These are phyloP conservation scores for Novymonas esmeraldas DNA, from an alignment of 208 protist species.

Conservation along the genomic window DNA sequence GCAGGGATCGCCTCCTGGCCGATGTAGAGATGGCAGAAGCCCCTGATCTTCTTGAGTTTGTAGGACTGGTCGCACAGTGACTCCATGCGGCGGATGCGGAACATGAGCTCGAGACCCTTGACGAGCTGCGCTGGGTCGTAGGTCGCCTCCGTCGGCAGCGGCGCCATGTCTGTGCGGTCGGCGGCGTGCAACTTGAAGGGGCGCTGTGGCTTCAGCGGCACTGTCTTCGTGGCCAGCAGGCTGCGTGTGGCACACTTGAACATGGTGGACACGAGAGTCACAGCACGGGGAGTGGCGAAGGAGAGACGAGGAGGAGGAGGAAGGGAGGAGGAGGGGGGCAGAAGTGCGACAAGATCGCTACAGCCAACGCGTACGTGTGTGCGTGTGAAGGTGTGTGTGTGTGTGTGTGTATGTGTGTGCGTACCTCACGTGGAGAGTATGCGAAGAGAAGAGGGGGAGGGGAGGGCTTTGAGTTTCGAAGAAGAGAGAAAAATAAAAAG, in stretches of 20 bases:
- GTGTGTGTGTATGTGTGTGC: not conserved
- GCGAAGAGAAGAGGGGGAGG: not conserved
- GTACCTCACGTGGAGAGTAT: not conserved
- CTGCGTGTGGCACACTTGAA: conserved; percentile 62
- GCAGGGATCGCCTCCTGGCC: conserved; percentile 97
- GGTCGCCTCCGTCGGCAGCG: conserved; percentile 69
- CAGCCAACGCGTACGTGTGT: not conserved
- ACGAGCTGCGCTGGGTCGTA: conserved; percentile 82
- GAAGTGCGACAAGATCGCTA: conserved; percentile 11
- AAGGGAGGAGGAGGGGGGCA: conserved; percentile 1
- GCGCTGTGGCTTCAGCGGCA: conserved; percentile 71
- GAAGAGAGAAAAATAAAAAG: not conserved
- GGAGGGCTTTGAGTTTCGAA: too few species aligned
- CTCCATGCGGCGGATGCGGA: conserved; percentile 95
- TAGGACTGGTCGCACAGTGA: conserved; percentile 95
- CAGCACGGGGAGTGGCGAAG: not conserved
- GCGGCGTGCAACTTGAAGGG: conserved; percentile 78
- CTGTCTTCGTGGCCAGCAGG: conserved; percentile 73
- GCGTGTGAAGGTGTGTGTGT: not conserved
- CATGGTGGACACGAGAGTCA: conserved; percentile 36
- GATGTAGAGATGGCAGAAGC: conserved; percentile 99
- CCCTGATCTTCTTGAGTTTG: conserved; percentile 96
- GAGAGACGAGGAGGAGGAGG: not conserved
- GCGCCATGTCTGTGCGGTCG: conserved; percentile 65
- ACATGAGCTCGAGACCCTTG: conserved; percentile 88